Percentiles rank a stretch among this genome's conserved stretches.
These are phyloP conservation scores for Fusarium sambucinum DNA, from an alignment of 2,329 filamentous ascomycete species.

Conservation along the genomic window DNA sequence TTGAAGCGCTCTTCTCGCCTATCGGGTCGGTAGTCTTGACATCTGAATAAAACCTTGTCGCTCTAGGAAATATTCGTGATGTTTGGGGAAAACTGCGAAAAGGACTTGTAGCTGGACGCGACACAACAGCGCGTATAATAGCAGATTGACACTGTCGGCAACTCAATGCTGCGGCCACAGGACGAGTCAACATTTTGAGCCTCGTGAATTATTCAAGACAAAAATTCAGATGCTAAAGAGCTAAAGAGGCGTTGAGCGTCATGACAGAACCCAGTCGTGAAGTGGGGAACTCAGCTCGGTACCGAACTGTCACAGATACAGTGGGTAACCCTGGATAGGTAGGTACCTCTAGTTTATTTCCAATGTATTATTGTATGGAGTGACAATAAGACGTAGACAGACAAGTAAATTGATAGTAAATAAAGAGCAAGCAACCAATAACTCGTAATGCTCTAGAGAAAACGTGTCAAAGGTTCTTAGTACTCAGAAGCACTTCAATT, in stretches of 20 bases:
- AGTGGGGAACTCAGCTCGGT: slow-evolving; percentile 35
- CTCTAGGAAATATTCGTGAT: slow-evolving; percentile 29
- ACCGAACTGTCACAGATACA: not conserved
- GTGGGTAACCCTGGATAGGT: not conserved
- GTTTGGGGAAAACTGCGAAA: slow-evolving; percentile 45
- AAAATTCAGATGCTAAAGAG: slow-evolving; percentile 10
- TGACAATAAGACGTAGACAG: not conserved
- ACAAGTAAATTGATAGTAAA: rapidly evolving
- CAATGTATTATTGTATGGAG: not conserved
- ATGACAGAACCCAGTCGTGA: slow-evolving; percentile 14
- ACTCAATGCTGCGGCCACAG: slow-evolving; percentile 46
- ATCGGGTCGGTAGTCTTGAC: slow-evolving; percentile 19
- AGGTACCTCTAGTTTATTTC: not conserved
- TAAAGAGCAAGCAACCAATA: not conserved
- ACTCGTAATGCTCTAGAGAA: too few relatives aligned
- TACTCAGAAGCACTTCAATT: not conserved
- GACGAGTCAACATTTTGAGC: slow-evolving; percentile 50
- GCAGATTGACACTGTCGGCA: slow-evolving; percentile 51
- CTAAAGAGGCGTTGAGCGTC: slow-evolving; percentile 12
- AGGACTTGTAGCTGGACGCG: slow-evolving; percentile 35
- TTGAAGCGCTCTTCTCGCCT: slow-evolving; percentile 28
- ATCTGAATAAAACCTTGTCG: slow-evolving; percentile 45
- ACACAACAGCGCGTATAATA: slow-evolving; percentile 49
- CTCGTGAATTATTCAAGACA: not conserved
- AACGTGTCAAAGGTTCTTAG: not conserved